Conservation (phyloP, 257 asterid species). For the Gentiana dahurica region DNA sequence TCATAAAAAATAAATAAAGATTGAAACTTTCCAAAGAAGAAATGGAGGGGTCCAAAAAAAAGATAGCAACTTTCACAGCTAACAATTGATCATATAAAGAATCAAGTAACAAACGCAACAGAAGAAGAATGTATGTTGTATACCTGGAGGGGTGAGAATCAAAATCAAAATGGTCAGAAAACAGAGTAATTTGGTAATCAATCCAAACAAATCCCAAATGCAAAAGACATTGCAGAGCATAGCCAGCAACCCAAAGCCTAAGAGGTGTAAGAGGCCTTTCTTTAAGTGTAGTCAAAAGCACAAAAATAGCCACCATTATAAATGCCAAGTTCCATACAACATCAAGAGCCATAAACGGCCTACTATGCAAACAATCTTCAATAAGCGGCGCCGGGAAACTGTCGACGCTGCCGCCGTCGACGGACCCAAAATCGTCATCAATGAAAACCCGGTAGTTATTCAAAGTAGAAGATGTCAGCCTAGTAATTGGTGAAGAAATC, state of each 20-base stretch:
- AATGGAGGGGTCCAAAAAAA: too few relatives aligned
- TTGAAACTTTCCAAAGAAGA: too few relatives aligned
- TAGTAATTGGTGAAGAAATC: conserved; percentile 20
- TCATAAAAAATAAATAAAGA: too few relatives aligned
- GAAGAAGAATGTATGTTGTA: too few relatives aligned
- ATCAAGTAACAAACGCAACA: too few relatives aligned
- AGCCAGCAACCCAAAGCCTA: conserved; percentile 73
- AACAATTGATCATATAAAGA: too few relatives aligned
- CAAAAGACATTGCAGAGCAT: conserved; percentile 74
- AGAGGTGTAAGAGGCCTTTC: conserved; percentile 72
- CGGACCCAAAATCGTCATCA: conserved; percentile 12
- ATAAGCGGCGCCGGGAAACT: conserved; percentile 12
- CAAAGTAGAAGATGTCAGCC: conserved; percentile 17
- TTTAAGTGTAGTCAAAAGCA: conserved; percentile 36
- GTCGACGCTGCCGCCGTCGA: conserved; percentile 6
- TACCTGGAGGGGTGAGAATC: too few relatives aligned
- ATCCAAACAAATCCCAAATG: conserved; percentile 64
- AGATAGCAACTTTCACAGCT: too few relatives aligned
- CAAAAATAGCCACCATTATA: conserved; percentile 49
- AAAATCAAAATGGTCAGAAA: conserved; percentile 16
- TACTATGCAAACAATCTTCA: conserved; percentile 39
- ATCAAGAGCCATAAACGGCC: conserved; percentile 70
- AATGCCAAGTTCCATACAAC: conserved; percentile 75
- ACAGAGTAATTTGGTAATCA: conserved; percentile 35
- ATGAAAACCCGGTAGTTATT: conserved; percentile 22